Conservation (phyloP, 2,329 filamentous ascomycete species). For the Aspergillus ochraceus region DNA sequence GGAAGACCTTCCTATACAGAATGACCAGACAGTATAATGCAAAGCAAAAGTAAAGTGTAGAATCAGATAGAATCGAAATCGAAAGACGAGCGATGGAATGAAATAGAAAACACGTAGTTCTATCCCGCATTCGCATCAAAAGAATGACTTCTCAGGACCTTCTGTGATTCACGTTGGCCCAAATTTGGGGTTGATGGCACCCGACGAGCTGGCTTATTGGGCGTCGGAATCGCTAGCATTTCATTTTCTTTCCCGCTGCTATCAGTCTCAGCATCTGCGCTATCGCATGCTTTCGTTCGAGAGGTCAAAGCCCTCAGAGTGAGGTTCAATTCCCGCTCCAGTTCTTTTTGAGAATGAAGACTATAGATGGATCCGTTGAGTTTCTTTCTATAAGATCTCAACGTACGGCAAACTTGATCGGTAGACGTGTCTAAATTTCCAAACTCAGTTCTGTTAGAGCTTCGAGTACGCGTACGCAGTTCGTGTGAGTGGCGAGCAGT, state of each 20-base stretch:
- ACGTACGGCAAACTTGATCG: slow-evolving; percentile 58
- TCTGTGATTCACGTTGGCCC: slow-evolving; percentile 22
- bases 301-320: slow-evolving; percentile 37
- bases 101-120: slow-evolving; percentile 5
- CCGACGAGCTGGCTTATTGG: slow-evolving; percentile 27
- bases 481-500: slow-evolving; percentile 49
- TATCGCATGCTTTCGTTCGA: slow-evolving; percentile 30
- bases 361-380: slow-evolving; percentile 50
- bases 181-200: slow-evolving; percentile 39
- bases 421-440: slow-evolving; percentile 54
- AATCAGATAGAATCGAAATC: background rate
- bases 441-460: slow-evolving; percentile 40
- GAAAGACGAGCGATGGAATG: background rate
- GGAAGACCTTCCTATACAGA: background rate
- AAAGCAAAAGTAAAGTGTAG: background rate
- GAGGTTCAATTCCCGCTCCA: slow-evolving; percentile 58
- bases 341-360: slow-evolving; percentile 52
- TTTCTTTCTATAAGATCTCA: slow-evolving; percentile 61
- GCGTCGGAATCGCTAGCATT: slow-evolving; percentile 22
- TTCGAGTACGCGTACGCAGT: slow-evolving; percentile 49
- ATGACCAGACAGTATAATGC: background rate
- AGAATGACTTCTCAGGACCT: slow-evolving; percentile 33
- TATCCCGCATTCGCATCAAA: slow-evolving; percentile 31
- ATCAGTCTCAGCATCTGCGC: slow-evolving; percentile 37
- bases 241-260: slow-evolving; percentile 41